Conservation (phyloP, 257 asterid genomes). For the Ehretia macrophylla region DNA sequence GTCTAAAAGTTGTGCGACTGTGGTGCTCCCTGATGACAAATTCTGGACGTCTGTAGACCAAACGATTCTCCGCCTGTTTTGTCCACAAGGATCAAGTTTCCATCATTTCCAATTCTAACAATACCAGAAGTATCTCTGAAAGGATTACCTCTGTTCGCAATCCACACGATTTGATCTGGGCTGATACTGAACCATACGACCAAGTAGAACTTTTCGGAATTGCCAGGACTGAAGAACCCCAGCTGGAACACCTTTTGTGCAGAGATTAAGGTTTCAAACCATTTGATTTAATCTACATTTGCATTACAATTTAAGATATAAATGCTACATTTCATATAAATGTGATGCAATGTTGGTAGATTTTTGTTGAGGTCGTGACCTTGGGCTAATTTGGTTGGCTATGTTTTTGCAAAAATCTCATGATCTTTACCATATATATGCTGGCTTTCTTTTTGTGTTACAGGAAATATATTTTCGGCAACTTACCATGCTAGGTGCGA, state of each 20-base stretch:
- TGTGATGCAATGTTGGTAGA: no score
- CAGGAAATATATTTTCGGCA: no score
- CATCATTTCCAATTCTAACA: conserved; percentile 11
- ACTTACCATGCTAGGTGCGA: no score
- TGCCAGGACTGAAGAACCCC: conserved; percentile 22
- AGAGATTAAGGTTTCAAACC: conserved; percentile 18
- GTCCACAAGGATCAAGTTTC: conserved; percentile 12
- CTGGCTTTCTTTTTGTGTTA: no score
- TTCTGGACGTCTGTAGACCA: conserved; percentile 4
- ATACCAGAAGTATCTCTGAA: conserved; percentile 3
- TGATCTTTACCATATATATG: no score
- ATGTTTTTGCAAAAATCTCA: no score
- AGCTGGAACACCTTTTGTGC: conserved; percentile 9
- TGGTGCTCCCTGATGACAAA: background rate
- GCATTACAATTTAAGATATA: no score
- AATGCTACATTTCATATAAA: no score
- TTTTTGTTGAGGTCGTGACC: no score
- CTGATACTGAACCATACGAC: conserved; percentile 26
- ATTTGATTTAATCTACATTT: no score
- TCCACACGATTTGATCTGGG: conserved; percentile 17
- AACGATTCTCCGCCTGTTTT: background rate
- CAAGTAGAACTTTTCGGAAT: conserved; percentile 16
- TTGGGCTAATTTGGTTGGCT: no score
- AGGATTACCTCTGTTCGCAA: conserved; percentile 15
- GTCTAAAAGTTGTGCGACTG: conserved; percentile 17